Percentiles rank a stretch among this genome's conserved stretches.
phyloP scores from a whole-genome alignment of 768 basidiomycete genomes.

The Serendipita sp. region DNA sequence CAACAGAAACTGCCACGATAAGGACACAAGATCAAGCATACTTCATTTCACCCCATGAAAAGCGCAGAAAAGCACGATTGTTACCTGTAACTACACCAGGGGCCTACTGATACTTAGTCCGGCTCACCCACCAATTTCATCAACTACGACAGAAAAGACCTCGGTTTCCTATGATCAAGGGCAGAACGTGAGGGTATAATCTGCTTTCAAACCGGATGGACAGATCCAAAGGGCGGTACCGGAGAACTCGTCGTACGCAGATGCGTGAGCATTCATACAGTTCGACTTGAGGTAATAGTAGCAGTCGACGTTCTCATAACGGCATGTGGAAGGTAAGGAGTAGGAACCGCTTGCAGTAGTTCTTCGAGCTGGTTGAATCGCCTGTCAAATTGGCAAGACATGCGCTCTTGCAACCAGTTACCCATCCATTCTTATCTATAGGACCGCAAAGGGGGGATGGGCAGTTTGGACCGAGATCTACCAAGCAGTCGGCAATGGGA shows the following conservation, averaged over 20 bases:
- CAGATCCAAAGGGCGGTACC: constrained; percentile 41
- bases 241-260: constrained; percentile 35
- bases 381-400: constrained; percentile 30
- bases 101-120: no score
- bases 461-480: constrained; percentile 44
- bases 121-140: no score
- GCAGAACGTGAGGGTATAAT: constrained; percentile 33
- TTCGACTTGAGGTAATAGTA: constrained; percentile 33
- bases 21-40: no score
- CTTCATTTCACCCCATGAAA: no score
- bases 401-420: constrained; percentile 44
- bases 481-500: constrained; percentile 37
- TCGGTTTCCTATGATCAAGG: constrained; percentile 13
- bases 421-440: constrained; percentile 19
- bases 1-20: no score
- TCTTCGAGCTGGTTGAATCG: constrained; percentile 37
- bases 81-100: no score
- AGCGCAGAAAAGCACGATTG: no score
- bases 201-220: constrained; percentile 21
- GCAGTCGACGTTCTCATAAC: constrained; percentile 26
- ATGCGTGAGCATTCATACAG: constrained; percentile 34
- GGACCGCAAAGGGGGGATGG: constrained; percentile 37
- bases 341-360: constrained; percentile 46
- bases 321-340: constrained; percentile 39
- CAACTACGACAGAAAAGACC: no score